These are phyloP conservation scores for Oryza coarctata DNA, from an alignment of 176 grass and related monocot genomes.

Conservation along the genomic window DNA sequence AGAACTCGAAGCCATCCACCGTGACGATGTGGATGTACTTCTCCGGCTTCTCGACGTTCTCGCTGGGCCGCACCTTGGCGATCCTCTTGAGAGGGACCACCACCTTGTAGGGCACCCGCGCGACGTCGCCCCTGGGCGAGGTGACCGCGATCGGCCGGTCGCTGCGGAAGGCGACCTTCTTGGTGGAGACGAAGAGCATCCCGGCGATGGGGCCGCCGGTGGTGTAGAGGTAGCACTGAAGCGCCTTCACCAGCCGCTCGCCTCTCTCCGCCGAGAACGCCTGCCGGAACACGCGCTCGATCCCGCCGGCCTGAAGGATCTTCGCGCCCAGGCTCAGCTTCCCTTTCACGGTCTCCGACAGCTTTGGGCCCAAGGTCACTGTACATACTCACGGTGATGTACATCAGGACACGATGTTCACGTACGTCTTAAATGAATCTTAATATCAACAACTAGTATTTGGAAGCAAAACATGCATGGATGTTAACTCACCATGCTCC, in stretches of 20 bases:
- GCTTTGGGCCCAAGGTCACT: conserved; percentile 59
- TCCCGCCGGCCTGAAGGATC: conserved; percentile 64
- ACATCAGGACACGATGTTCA: conserved; percentile 10
- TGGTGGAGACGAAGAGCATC: conserved; percentile 74
- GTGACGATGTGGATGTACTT: conserved; percentile 77
- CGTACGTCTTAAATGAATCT: too few relatives aligned
- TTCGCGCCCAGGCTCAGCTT: conserved; percentile 72
- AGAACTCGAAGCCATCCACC: conserved; percentile 81
- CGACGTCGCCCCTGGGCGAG: conserved; percentile 39
- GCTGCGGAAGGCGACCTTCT: conserved; percentile 78
- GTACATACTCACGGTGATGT: background rate
- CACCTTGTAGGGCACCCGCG: conserved; percentile 68
- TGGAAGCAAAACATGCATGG: background rate
- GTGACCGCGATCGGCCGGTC: conserved; percentile 54
- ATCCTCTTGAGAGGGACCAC: conserved; percentile 55
- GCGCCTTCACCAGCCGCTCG: conserved; percentile 70
- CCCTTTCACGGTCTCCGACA: conserved; percentile 73
- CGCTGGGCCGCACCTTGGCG: conserved; percentile 43
- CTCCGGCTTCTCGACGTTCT: conserved; percentile 61
- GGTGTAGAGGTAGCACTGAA: conserved; percentile 82
- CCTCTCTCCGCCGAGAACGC: conserved; percentile 60
- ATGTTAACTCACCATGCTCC: conserved; percentile 44
- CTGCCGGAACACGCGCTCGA: conserved; percentile 75
- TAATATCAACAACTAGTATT: background rate
- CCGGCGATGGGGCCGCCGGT: conserved; percentile 76